phyloP scores from a whole-genome alignment of 108 stramenopile genomes.

The Stephanodiscus minutulus region DNA sequence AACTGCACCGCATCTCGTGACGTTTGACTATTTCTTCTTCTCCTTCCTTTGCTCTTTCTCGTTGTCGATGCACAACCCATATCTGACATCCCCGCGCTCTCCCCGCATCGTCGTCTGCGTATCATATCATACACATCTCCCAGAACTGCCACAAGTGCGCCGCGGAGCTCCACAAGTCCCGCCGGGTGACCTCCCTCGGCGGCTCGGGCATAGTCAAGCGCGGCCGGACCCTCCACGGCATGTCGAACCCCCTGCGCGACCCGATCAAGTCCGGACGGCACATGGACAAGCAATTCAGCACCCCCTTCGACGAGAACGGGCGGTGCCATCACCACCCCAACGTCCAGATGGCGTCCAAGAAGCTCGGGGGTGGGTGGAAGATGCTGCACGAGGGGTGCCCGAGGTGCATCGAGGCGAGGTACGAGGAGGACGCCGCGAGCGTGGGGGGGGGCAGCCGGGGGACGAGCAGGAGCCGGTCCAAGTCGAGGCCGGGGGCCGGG shows the following conservation, averaged over 20 bases:
- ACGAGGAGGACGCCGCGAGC: conserved; percentile 28
- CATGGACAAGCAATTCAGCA: conserved; percentile 49
- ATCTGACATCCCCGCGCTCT: not conserved
- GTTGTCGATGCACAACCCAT: not conserved
- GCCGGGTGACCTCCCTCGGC: conserved; percentile 52
- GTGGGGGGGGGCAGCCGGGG: not conserved
- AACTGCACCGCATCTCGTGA: not conserved
- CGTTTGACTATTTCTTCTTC: not conserved
- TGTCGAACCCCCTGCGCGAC: conserved; percentile 27
- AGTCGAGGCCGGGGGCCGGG: conserved; percentile 3
- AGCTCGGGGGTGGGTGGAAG: conserved; percentile 46
- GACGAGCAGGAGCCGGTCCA: conserved; percentile 1
- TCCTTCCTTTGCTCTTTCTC: not conserved
- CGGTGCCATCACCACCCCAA: conserved; percentile 47
- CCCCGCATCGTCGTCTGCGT: too few species aligned
- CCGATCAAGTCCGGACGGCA: conserved; percentile 21
- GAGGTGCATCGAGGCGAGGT: conserved; percentile 49
- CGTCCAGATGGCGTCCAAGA: conserved; percentile 50
- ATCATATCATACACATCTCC: too few species aligned
- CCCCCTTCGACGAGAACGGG: conserved; percentile 46
- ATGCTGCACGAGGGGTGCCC: conserved; percentile 38
- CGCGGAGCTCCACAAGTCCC: conserved; percentile 38
- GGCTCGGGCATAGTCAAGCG: conserved; percentile 36
- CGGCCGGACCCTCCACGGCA: conserved; percentile 41
- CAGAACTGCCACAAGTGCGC: conserved; percentile 49